Evolutionary conservation across 305 asterid genomes (phyloP), one percentile per base, ranked within the genome.

Genomic region (Fraxinus latifolia): DNA sequence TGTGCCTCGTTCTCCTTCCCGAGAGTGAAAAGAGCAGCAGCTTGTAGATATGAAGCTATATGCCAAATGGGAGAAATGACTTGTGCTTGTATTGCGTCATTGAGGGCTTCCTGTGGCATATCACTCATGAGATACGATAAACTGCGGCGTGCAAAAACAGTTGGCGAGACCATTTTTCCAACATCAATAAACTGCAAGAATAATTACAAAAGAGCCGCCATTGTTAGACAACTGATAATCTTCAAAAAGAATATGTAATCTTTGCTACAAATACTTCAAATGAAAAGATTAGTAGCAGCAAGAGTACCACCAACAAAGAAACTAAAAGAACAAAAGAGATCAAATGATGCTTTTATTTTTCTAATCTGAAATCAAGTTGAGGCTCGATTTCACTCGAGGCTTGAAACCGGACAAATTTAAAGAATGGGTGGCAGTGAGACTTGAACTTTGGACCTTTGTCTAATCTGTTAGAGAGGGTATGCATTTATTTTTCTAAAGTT

Each of bases 41-140:
- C 96, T 83, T 95, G 99, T 74, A 95, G 87, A 86, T 95, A 95
- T 0, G 98, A 93, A 58, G 99, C 98, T 32, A 92, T 90, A 50
- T 95, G 99, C 99, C 99, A 95, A 79, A 95, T 86, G 5, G 99
- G 99, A 3, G 98, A 93, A 87, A 95, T 93, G 27, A 93, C 97
- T 84, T 95, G 99, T 29, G 97, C 97, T 87, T 93, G 97, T 79
- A 91, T 97, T 58, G 99, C 98, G 67, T 95, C 99, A 7, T 92
- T 86, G 7, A 93, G 95, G 75, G 98, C 97, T 83, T 93, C 98
- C 87, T 82, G 91, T 11, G 99, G 93, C 92, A 89, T 80, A 50
- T 93, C 99, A 58, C 85, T 91, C 90, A 95, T 91, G 76, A 95
- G 97, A 88, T 95, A 81, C 15, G 98, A 91, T 81, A 95, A 90